These are phyloP conservation scores for Asterophora parasitica DNA, from an alignment of 768 basidiomycete species.

Conservation along the genomic window DNA sequence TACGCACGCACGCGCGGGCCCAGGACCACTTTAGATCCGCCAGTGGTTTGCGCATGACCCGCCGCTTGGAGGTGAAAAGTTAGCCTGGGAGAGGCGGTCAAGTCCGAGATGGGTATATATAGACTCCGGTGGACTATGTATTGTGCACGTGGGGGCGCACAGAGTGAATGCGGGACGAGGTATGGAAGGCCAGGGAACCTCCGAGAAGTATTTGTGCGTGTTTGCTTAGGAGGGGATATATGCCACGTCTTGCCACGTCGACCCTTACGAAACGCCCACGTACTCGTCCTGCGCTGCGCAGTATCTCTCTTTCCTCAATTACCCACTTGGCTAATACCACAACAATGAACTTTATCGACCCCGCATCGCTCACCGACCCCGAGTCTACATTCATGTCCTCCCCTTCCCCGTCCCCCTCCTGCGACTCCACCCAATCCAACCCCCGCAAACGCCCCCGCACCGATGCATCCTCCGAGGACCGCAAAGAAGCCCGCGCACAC, in stretches of 20 bases:
- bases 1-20: too few species aligned
- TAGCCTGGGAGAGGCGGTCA: too few species aligned
- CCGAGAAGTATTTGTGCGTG: conserved; percentile 1
- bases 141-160: too few species aligned
- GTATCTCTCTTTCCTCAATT: conserved; percentile 19
- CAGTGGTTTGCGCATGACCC: too few species aligned
- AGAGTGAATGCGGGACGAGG: too few species aligned
- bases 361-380: conserved; percentile 29
- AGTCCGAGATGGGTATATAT: too few species aligned
- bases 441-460: conserved; percentile 75
- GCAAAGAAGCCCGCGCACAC: conserved; percentile 84
- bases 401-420: conserved; percentile 20
- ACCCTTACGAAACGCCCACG: conserved; percentile 29
- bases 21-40: too few species aligned
- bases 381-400: too few species aligned
- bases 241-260: conserved; percentile 23
- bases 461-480: conserved; percentile 62
- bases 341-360: conserved; percentile 22
- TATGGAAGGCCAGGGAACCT: too few species aligned
- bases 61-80: too few species aligned
- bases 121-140: too few species aligned
- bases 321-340: background rate
- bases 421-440: conserved; percentile 25
- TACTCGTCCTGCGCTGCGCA: conserved; percentile 34
- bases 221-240: conserved; percentile 10